Evolutionary conservation across 176 grass and related monocot genomes (phyloP), one percentile per base, ranked within the genome.

Genomic region (Oryza meyeriana): DNA sequence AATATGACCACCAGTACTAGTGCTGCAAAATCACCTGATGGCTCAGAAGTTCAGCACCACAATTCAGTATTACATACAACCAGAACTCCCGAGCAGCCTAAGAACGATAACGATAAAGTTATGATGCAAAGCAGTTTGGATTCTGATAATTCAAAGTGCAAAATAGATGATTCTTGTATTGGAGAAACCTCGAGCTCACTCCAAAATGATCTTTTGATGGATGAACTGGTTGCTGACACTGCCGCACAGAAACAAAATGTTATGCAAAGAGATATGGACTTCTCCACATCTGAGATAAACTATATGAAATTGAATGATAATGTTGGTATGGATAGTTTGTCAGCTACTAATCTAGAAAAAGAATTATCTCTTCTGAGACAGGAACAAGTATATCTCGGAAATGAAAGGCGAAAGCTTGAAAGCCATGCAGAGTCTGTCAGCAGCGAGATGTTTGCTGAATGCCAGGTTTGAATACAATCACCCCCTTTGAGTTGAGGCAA

Each of bases 371-470:
- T 86, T 77, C 88, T 98, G 71, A 91, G 86, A 87, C 88, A 88
- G 85, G 95, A 98, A 84, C 90, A 90, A 77, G 12, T 71, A 79
- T 52, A 95, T 84, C 92, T 98, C 69, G 95, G 95, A 63, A 80
- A 98, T 88, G 86, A 94, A 76, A 91, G 86, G 73, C 84, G 88
- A 69, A 94, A 91, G 58, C 84, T 94, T 81, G 92, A 94, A 84
- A 91, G 92, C 35, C 90, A 95, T 86, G 95, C 92, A 35, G 95
- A 97, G 71, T 90, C 95, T 79, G 88, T 91, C 79, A 98, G 84
- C 90, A 94, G 84, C 77, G 95, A 98, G 76, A 98, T 98, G 95
- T 98, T 94, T 87, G 86, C 88, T 10, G 95, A 98, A 81, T 98
- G 95, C 81, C 95, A 94, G 95, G 95, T 98, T 81, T 74, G 81